A percentile compares a stretch with the other conserved stretches of the same genome.
These are phyloP conservation scores for Gymnopilus dilepis DNA, from an alignment of 768 basidiomycete genomes.

Conservation along the genomic window DNA sequence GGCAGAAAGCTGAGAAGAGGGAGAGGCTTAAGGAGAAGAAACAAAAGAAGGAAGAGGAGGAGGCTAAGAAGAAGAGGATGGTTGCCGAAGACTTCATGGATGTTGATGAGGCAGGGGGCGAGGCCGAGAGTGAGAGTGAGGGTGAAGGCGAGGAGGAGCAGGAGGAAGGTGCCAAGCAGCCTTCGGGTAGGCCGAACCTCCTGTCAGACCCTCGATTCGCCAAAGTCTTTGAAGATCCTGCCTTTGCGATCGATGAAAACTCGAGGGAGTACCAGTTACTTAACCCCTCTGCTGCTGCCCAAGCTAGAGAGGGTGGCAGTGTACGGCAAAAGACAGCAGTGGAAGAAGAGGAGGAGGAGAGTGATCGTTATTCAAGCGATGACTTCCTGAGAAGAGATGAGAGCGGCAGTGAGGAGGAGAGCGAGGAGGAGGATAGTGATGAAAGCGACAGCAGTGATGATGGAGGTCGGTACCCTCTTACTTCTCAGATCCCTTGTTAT, in stretches of 20 bases:
- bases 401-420: slow-evolving; percentile 28
- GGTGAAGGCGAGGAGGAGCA: slow-evolving; percentile 35
- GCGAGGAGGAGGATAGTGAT: slow-evolving; percentile 22
- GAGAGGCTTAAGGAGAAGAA: slow-evolving; percentile 58
- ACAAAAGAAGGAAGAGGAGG: slow-evolving; percentile 57
- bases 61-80: slow-evolving; percentile 55
- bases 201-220: slow-evolving; percentile 90
- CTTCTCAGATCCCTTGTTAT: slow-evolving; percentile 15
- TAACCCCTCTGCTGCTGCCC: slow-evolving; percentile 83
- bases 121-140: neutral
- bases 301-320: slow-evolving; percentile 46
- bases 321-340: slow-evolving; percentile 77
- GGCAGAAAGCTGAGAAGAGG: slow-evolving; percentile 58
- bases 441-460: slow-evolving; percentile 58
- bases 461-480: slow-evolving; percentile 44
- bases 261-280: slow-evolving; percentile 90
- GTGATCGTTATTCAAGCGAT: slow-evolving; percentile 69
- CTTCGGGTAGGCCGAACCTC: slow-evolving; percentile 48
- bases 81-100: slow-evolving; percentile 40
- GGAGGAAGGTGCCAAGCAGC: too few relatives aligned
- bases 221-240: slow-evolving; percentile 88
- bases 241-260: slow-evolving; percentile 89
- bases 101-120: slow-evolving; percentile 38
- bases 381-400: slow-evolving; percentile 43
- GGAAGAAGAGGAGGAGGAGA: slow-evolving; percentile 89